Percentiles rank a stretch among this genome's conserved stretches.
phyloP scores from a whole-genome alignment of 495 filamentous ascomycete species.

The Aspergillus bridgeri region DNA sequence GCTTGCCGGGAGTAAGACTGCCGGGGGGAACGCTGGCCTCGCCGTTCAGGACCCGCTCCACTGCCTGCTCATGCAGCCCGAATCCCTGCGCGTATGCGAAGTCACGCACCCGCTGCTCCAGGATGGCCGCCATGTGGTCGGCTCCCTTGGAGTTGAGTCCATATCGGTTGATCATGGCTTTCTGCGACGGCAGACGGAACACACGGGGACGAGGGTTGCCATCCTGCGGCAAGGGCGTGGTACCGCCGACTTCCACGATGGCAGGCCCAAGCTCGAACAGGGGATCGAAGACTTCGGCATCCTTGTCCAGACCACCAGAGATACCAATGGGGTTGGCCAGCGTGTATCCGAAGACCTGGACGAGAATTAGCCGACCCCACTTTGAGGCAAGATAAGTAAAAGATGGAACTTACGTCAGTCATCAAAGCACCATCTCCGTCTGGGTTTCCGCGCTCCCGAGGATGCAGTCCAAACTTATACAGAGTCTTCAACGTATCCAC shows the following conservation, averaged over 20 bases:
- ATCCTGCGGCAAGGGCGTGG: slow-evolving; percentile 76
- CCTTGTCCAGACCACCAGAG: slow-evolving; percentile 91
- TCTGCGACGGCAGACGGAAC: slow-evolving; percentile 75
- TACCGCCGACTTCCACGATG: slow-evolving; percentile 88
- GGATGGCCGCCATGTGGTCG: slow-evolving; percentile 73
- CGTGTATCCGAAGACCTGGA: slow-evolving; percentile 69
- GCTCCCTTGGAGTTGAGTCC: slow-evolving; percentile 90
- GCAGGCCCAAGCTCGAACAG: slow-evolving; percentile 78
- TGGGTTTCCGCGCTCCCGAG: slow-evolving; percentile 66
- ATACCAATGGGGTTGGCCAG: slow-evolving; percentile 86
- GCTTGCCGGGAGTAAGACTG: slow-evolving; percentile 64
- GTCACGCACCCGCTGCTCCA: slow-evolving; percentile 72
- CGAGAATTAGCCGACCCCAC: not conserved
- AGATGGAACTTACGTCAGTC: slow-evolving; percentile 42
- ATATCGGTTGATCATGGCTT: slow-evolving; percentile 91
- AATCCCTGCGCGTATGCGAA: slow-evolving; percentile 70
- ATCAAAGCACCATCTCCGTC: slow-evolving; percentile 49
- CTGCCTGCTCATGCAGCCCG: slow-evolving; percentile 58
- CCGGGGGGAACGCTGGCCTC: slow-evolving; percentile 65
- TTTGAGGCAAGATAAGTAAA: no score
- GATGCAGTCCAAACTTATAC: slow-evolving; percentile 57
- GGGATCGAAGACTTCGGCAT: slow-evolving; percentile 78
- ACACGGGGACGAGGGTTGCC: slow-evolving; percentile 87
- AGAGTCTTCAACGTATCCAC: slow-evolving; percentile 57
- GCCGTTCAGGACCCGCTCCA: slow-evolving; percentile 69